A percentile compares a stretch with the other conserved stretches of the same genome.
Evolutionary conservation across 1,284 basidiomycete genomes (phyloP).

Genomic region (Trichosporon sp.): DNA sequence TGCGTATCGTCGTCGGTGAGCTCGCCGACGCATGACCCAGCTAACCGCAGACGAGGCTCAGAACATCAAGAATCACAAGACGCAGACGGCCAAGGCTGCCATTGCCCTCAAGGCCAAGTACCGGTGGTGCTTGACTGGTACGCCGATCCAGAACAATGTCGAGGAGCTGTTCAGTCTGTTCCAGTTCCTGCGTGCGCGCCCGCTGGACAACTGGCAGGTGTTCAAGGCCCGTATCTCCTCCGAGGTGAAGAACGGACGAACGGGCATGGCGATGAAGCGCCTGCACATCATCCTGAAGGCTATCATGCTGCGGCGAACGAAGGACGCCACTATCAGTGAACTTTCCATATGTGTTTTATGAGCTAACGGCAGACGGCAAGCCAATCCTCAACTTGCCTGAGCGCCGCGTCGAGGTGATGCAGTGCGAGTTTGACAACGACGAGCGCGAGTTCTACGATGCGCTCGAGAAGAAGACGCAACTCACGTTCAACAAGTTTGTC

Average conservation of each 20-base stretch:
- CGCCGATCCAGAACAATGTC: conserved; percentile 88
- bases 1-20: conserved; percentile 78
- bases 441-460: conserved; percentile 81
- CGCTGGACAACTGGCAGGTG: conserved; percentile 74
- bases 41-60: conserved; percentile 81
- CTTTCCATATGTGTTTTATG: neutral
- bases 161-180: conserved; percentile 87
- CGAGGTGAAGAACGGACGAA: conserved; percentile 72
- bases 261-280: conserved; percentile 76
- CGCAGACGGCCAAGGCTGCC: conserved; percentile 79
- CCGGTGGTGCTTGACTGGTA: conserved; percentile 88
- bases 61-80: conserved; percentile 90
- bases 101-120: conserved; percentile 75
- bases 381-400: conserved; percentile 80
- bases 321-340: conserved; percentile 68
- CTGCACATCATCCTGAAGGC: conserved; percentile 80
- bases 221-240: conserved; percentile 79
- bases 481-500: conserved; percentile 71
- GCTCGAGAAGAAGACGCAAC: conserved; percentile 73
- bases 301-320: conserved; percentile 88
- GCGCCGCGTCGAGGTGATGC: conserved; percentile 71
- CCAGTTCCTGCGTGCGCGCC: conserved; percentile 82
- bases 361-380: conserved; percentile 67
- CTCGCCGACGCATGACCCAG: neutral
- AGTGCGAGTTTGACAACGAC: conserved; percentile 69